These are phyloP conservation scores for Paxillus involutus DNA, from an alignment of 768 basidiomycete genomes.

Conservation along the genomic window DNA sequence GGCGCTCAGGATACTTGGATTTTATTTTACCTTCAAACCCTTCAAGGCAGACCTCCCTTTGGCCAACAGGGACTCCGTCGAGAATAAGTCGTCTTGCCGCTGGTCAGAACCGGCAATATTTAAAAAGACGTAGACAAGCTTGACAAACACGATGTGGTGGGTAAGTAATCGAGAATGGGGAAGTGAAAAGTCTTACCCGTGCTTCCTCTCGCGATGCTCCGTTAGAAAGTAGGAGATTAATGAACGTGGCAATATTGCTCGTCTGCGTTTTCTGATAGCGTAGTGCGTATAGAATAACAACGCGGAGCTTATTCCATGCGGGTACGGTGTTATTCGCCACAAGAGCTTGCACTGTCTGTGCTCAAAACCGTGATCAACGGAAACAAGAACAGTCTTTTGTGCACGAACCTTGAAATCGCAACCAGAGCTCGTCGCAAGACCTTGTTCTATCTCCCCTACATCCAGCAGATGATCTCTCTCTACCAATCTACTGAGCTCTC, in stretches of 20 bases:
- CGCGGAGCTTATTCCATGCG: constrained; percentile 79
- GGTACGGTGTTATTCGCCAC: constrained; percentile 68
- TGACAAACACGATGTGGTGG: constrained; percentile 12
- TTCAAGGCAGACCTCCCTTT: constrained; percentile 94
- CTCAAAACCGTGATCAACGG: not conserved
- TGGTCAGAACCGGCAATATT: constrained; percentile 95
- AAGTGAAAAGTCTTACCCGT: constrained; percentile 39
- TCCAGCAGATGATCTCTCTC: constrained; percentile 83
- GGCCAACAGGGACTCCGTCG: constrained; percentile 90
- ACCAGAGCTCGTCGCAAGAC: constrained; percentile 88
- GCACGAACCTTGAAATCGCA: constrained; percentile 77
- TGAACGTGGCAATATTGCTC: constrained; percentile 76
- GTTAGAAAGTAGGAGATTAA: constrained; percentile 72
- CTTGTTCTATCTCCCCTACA: constrained; percentile 94
- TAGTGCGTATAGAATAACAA: constrained; percentile 90
- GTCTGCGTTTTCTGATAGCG: constrained; percentile 91
- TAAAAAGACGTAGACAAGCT: constrained; percentile 92
- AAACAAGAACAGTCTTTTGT: not conserved
- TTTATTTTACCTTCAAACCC: constrained; percentile 77
- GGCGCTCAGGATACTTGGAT: not conserved
- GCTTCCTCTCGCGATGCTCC: constrained; percentile 79
- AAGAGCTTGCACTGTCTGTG: constrained; percentile 79
- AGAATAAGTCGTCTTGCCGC: constrained; percentile 95
- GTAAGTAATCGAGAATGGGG: not conserved
- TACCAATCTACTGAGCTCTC: constrained; percentile 91